Conservation (phyloP, 306 rosid genomes). For the Casuarina equisetifolia region DNA sequence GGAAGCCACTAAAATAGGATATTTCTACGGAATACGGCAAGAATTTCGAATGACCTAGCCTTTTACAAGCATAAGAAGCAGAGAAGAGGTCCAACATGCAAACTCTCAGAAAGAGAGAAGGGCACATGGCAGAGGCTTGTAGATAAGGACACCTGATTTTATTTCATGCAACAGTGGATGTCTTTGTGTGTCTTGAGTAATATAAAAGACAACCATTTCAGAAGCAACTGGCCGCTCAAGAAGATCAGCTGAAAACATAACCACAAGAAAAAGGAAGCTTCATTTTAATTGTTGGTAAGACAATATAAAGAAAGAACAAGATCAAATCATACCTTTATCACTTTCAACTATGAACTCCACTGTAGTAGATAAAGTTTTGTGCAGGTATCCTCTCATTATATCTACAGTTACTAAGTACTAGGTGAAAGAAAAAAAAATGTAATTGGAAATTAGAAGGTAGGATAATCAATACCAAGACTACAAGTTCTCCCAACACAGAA, state of each 20-base stretch:
- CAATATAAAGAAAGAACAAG: not conserved
- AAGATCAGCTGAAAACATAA: slow-evolving; percentile 58
- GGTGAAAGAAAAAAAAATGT: slow-evolving; percentile 20
- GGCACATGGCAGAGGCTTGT: slow-evolving; percentile 2
- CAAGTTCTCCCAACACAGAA: not conserved
- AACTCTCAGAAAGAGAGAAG: not conserved
- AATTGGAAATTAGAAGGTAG: not conserved
- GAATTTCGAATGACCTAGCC: not conserved
- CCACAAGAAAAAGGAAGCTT: slow-evolving; percentile 14
- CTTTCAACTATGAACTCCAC: slow-evolving; percentile 81
- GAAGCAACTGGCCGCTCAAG: slow-evolving; percentile 67
- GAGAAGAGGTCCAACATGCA: slow-evolving; percentile 11
- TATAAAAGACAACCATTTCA: slow-evolving; percentile 80
- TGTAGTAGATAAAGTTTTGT: slow-evolving; percentile 78
- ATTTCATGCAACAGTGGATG: slow-evolving; percentile 88
- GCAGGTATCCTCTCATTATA: slow-evolving; percentile 78
- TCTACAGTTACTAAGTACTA: slow-evolving; percentile 83
- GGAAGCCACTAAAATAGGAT: slow-evolving; percentile 12
- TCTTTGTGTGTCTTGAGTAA: slow-evolving; percentile 95
- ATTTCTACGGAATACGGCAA: not conserved
- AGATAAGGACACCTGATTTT: slow-evolving; percentile 65
- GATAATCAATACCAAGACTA: not conserved
- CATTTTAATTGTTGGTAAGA: slow-evolving; percentile 15
- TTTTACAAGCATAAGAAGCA: slow-evolving; percentile 6
- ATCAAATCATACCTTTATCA: slow-evolving; percentile 58